Evolutionary conservation across 495 filamentous ascomycete species (phyloP).

Genomic region (Tuber umbilicatum): DNA sequence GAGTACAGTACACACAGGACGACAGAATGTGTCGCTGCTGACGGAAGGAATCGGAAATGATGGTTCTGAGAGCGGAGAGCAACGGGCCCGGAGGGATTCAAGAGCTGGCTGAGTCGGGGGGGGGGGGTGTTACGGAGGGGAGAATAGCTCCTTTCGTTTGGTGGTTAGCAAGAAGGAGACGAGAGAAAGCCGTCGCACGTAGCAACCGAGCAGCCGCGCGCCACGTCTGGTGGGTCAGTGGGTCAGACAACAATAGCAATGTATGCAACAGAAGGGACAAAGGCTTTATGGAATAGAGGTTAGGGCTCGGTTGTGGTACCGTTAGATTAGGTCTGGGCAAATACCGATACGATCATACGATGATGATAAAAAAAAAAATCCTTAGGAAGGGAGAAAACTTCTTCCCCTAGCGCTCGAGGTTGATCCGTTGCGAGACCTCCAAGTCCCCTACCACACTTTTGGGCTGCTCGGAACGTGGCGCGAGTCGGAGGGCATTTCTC

Average conservation of each 20-base stretch:
- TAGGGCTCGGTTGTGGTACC: not conserved
- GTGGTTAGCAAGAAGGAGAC: slow-evolving; percentile 15
- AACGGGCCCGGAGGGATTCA: slow-evolving; percentile 2
- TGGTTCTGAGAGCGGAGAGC: not conserved
- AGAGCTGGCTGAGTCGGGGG: slow-evolving; percentile 9
- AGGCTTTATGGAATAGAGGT: not conserved
- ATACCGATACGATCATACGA: not conserved
- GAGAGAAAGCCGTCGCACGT: slow-evolving; percentile 16
- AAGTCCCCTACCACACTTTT: not conserved
- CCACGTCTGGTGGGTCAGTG: slow-evolving; percentile 32
- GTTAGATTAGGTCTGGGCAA: no score
- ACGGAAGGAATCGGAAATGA: slow-evolving; percentile 8
- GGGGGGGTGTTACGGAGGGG: slow-evolving; percentile 12
- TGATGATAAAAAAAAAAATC: not conserved
- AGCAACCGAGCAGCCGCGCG: slow-evolving; percentile 35
- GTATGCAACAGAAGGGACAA: not conserved
- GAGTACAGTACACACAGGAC: slow-evolving; percentile 30
- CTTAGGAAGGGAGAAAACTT: not conserved
- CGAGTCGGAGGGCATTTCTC: not conserved
- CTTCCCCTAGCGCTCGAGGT: not conserved
- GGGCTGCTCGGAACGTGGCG: not conserved
- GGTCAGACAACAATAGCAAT: slow-evolving; percentile 4
- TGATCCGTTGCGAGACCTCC: not conserved
- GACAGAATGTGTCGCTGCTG: slow-evolving; percentile 28
- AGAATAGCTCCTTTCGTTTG: slow-evolving; percentile 23